Evolutionary conservation across 192 early-diverging fungal species (phyloP).

Genomic region (Glomus cerebriforme): DNA sequence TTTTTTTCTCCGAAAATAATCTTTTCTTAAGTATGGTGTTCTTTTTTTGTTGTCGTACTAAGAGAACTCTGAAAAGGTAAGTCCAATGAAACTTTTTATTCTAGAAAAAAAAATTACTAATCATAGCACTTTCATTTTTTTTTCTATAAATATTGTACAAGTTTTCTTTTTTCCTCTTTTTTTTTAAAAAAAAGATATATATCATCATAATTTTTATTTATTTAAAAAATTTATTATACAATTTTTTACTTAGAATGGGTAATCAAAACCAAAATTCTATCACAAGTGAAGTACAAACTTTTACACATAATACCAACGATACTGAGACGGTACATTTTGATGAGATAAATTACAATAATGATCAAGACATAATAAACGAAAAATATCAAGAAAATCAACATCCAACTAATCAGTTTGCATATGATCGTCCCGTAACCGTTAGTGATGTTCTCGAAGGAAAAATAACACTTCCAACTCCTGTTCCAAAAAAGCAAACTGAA

Average conservation of each 20-base stretch:
- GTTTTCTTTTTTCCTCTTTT: too few species aligned
- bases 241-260: not conserved
- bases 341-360: not conserved
- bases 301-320: not conserved
- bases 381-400: not conserved
- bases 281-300: not conserved
- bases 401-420: not conserved
- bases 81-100: not conserved
- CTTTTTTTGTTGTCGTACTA: not conserved
- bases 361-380: not conserved
- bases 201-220: too few species aligned
- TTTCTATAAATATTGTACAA: too few species aligned
- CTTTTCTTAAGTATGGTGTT: not conserved
- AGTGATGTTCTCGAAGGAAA: not conserved
- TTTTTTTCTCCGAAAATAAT: not conserved
- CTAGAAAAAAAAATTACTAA: too few species aligned
- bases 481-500: not conserved
- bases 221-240: not conserved
- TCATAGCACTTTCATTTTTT: too few species aligned
- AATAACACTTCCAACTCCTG: not conserved
- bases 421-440: not conserved
- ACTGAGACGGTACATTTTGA: not conserved
- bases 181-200: too few species aligned
- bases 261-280: not conserved
- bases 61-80: not conserved